Percentiles rank a stretch among this genome's conserved stretches.
Conservation (phyloP, 2,329 filamentous ascomycete species). For the Lachnellula cervina region DNA sequence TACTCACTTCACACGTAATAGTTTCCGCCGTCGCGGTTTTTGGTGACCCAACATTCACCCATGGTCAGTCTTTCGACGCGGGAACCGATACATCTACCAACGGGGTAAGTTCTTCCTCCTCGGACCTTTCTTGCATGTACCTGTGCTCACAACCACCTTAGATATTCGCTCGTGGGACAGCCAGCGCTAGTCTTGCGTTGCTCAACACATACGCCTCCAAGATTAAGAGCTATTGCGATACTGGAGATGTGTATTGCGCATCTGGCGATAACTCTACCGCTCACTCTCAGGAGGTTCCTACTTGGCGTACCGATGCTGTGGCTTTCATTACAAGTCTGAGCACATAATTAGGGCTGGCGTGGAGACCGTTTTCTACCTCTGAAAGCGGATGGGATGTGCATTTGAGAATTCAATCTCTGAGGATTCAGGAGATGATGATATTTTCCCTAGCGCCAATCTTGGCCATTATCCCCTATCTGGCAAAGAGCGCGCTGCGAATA, state of each 20-base stretch:
- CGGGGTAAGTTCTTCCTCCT: background rate
- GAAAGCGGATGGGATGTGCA: too few species aligned
- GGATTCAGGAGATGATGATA: too few species aligned
- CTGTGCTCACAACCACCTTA: background rate
- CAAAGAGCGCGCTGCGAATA: too few species aligned
- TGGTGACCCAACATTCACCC: constrained; percentile 30
- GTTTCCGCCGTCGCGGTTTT: constrained; percentile 27
- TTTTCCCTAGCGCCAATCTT: too few species aligned
- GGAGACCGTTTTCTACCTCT: too few species aligned
- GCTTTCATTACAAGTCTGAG: background rate
- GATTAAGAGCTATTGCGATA: constrained; percentile 6
- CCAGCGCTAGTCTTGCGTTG: background rate
- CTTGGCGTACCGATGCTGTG: constrained; percentile 4
- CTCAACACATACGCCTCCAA: background rate
- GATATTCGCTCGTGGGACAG: background rate
- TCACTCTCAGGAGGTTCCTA: constrained; percentile 3
- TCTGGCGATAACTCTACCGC: constrained; percentile 1
- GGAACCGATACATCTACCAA: constrained; percentile 16
- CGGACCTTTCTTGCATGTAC: background rate
- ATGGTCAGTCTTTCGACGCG: constrained; percentile 24
- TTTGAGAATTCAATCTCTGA: too few species aligned
- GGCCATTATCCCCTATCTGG: too few species aligned
- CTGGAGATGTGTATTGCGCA: constrained; percentile 5
- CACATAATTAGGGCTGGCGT: background rate
- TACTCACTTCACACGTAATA: background rate